Conservation (phyloP, 2,329 filamentous ascomycete genomes). For the Exophiala phaeomuriformis region DNA sequence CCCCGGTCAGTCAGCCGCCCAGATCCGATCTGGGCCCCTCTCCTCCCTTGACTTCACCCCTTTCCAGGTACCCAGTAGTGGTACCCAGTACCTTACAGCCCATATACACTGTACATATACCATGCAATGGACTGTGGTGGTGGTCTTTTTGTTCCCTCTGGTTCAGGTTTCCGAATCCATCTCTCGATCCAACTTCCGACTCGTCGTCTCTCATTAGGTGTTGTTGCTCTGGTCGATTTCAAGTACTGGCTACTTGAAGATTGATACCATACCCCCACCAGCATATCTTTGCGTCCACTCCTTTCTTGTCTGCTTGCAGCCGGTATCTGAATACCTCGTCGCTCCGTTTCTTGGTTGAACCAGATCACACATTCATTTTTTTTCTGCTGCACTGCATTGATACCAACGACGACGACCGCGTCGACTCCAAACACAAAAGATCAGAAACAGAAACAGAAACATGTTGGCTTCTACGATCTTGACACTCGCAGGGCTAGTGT, state of each 20-base stretch:
- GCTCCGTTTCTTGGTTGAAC: constrained; percentile 6
- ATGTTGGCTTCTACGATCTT: constrained; percentile 24
- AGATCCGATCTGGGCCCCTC: constrained; percentile 6
- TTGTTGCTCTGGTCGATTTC: neutral
- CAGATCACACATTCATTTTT: too few species aligned
- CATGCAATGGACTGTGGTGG: neutral
- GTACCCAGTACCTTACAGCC: neutral
- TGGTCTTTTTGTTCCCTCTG: neutral
- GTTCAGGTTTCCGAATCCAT: neutral
- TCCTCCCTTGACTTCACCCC: constrained; percentile 2
- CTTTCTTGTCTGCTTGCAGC: constrained; percentile 3
- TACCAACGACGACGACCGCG: too few species aligned
- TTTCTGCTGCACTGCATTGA: too few species aligned
- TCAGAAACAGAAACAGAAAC: neutral
- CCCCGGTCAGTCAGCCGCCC: neutral
- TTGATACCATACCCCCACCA: neutral
- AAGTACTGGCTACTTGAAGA: too few species aligned
- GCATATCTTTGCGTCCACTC: constrained; percentile 19
- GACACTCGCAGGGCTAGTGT: constrained; percentile 21
- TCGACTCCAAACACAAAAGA: too few species aligned
- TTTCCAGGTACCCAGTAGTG: neutral
- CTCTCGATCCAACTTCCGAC: neutral
- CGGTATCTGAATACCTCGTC: constrained; percentile 1
- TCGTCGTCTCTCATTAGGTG: neutral
- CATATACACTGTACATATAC: neutral